Evolutionary conservation across 352 stramenopile species (phyloP), one percentile per base, ranked within the genome.

Genomic region (Phytophthora ramorum): DNA sequence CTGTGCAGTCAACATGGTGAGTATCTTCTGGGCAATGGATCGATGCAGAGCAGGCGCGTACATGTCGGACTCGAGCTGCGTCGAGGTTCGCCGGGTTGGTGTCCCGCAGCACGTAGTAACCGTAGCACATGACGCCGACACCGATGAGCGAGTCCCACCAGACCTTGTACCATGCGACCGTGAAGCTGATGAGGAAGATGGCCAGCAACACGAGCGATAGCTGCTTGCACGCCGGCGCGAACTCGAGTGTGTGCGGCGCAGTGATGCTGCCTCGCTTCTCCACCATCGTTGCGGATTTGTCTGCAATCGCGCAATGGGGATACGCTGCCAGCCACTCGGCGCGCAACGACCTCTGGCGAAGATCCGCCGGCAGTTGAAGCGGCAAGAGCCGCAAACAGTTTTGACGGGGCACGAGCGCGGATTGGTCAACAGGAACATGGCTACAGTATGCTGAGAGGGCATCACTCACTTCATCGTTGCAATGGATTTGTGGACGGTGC

Each of bases 131-230:
- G 22, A 90, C 78, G 10, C 66, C 19, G 3, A 94, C 34, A 4
- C 76, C 79, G 41, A 92, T 81, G 63, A 90, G 60, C 35, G 81
- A 84, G 69, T 94, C 85, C 85, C 85, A 94, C 83, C 81, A 94
- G 34, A 94, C 82, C 40, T 75, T 72, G 71, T 91, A 92, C 86
- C 86, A 94, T 32, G 83, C 88, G n/a, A 89, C 69, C 16, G 76
- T 75, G 70, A 94, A 91, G 68, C 83, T 89, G 51, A 82, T 51
- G 35, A 78, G 17, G 70, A 81, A 90, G 26, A 91, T 49, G 9
- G 49, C 70, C 32, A 90, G 35, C 20, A 87, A 63, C 12, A 88
- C 69, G 58, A 87, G 59, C 49, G 76, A 66, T 60, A 93, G 69
- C 62, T 87, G 75, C 58, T 83, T 85, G 73, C 81, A 90, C 37